Conservation (phyloP, 2,329 filamentous ascomycete genomes). For the Diaporthe sp. region DNA sequence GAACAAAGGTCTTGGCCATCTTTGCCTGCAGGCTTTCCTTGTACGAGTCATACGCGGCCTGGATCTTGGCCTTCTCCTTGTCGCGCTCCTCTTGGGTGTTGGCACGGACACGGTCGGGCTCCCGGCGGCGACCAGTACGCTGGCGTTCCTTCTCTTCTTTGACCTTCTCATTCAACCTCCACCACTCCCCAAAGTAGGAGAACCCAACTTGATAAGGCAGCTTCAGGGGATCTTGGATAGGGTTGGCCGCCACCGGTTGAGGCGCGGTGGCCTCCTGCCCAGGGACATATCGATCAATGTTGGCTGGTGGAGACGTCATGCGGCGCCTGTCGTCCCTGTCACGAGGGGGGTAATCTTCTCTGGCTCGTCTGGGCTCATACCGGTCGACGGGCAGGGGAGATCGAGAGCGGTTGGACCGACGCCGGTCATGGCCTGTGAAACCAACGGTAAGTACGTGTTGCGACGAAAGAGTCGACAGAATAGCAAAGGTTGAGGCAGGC, state of each 20-base stretch:
- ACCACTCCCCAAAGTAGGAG: slow-evolving; percentile 90
- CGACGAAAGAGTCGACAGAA: background rate
- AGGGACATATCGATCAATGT: slow-evolving; percentile 88
- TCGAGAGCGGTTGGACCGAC: slow-evolving; percentile 75
- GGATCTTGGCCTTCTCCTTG: slow-evolving; percentile 83
- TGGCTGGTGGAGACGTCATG: slow-evolving; percentile 73
- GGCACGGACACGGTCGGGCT: slow-evolving; percentile 73
- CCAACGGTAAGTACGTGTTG: slow-evolving; percentile 44
- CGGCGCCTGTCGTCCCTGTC: slow-evolving; percentile 59
- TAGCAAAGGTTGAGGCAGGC: background rate
- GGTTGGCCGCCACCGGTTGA: slow-evolving; percentile 69
- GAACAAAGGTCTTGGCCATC: slow-evolving; percentile 91
- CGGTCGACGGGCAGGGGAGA: slow-evolving; percentile 80
- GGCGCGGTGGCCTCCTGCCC: slow-evolving; percentile 72
- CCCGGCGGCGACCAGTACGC: slow-evolving; percentile 77
- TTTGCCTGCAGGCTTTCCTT: slow-evolving; percentile 78
- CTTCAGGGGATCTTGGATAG: slow-evolving; percentile 78
- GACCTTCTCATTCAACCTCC: slow-evolving; percentile 84
- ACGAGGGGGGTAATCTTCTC: slow-evolving; percentile 57
- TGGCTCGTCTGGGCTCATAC: slow-evolving; percentile 79
- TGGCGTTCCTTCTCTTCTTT: slow-evolving; percentile 84
- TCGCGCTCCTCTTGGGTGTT: slow-evolving; percentile 81
- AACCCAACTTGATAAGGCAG: slow-evolving; percentile 87
- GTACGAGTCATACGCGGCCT: slow-evolving; percentile 76
- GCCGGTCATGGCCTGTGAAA: slow-evolving; percentile 67